Evolutionary conservation across 2,329 filamentous ascomycete genomes (phyloP), one percentile per base, ranked within the genome.

Genomic region (Microdochium bolleyi): DNA sequence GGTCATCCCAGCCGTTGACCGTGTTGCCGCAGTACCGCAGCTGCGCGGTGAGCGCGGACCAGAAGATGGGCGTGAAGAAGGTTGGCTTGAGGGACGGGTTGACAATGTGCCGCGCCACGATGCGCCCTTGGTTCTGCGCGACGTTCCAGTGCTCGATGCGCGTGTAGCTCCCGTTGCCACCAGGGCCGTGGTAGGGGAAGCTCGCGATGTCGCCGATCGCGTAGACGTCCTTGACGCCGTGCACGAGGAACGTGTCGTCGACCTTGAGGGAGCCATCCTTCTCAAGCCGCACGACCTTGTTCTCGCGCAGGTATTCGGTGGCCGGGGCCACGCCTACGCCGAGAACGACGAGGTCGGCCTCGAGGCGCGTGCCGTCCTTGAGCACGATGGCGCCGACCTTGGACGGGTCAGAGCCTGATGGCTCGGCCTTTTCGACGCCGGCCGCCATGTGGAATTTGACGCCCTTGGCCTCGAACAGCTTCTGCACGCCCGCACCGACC

Each of bases 141-240:
- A 99, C 94, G 70, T 96, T 92, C 94, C 94, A 99, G 68, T 99
- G 94, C 76, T 99, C 94, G 64, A 97, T 96, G 57, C 94, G 86
- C 1, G 87, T 82, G 19, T 79, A 78, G 48, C 77, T 78, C 56
- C 88, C 89, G 16, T 87, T 79, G 24, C 89, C 87, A 24, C 89
- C 91, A 0, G 94, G 94, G 1, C 94, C 94, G 67, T 89, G 80
- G 74, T 99, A 99, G 0, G 94, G 94, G 69, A 90, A 96, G 0
- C 88, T 92, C 13, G 94, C 92, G 56, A 99, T 97, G 67, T 99
- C 94, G 51, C 92, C 92, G 56, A 99, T 83, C 14, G 94, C 94
- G 65, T 89, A 99, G 51, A 96, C 91, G 58, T 92, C 87, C 62
- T 87, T 79, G 3, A 94, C 70, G 1, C 88, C 89, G 1, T 79